Conservation (phyloP, 2,329 filamentous ascomycete genomes). For the Aspergillus bombycis region DNA sequence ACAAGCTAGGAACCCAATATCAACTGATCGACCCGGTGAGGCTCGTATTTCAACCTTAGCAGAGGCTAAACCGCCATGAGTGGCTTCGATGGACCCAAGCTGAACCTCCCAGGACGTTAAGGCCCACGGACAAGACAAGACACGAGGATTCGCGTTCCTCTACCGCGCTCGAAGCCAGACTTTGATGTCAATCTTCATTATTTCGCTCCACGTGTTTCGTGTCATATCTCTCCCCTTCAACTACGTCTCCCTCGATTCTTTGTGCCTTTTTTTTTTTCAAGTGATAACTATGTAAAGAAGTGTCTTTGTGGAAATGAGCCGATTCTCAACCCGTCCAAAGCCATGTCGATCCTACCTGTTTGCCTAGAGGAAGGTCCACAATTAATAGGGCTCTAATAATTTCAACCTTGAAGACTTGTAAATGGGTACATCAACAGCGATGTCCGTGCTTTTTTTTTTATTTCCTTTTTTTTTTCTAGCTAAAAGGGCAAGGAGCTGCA, state of each 20-base stretch:
- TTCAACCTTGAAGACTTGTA: neutral
- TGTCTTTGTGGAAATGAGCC: neutral
- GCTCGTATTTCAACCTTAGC: conserved; percentile 7
- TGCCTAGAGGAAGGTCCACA: neutral
- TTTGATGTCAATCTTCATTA: neutral
- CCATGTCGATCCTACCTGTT: neutral
- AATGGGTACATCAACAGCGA: neutral
- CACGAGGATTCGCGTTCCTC: neutral
- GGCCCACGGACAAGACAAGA: neutral
- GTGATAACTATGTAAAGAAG: neutral
- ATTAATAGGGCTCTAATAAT: neutral
- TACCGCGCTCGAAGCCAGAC: neutral
- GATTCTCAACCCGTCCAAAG: neutral
- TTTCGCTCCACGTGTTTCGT: neutral
- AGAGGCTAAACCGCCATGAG: neutral
- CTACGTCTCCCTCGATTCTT: too few species aligned
- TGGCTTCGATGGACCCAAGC: neutral
- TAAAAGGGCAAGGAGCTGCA: neutral
- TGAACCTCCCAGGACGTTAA: neutral
- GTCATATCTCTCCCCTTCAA: too few species aligned
- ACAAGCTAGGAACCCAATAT: neutral
- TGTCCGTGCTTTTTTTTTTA: neutral
- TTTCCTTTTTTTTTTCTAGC: neutral
- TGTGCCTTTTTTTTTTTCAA: too few species aligned
- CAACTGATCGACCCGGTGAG: conserved; percentile 5